phyloP scores from a whole-genome alignment of 1,284 basidiomycete genomes.

The Pseudozyma tsukubaensis region DNA sequence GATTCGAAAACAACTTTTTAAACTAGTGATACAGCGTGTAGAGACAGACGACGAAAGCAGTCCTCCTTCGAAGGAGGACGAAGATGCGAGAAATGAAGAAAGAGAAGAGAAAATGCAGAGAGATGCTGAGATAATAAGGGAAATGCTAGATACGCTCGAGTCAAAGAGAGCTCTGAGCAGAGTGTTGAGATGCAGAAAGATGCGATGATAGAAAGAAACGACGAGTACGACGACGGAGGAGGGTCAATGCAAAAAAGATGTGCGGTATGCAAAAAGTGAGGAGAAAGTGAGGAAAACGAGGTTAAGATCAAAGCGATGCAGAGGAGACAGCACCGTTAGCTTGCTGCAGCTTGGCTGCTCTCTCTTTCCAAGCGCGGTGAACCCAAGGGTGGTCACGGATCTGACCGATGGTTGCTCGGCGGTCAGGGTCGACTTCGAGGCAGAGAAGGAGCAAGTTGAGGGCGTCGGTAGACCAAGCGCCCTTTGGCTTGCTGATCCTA shows the following conservation, averaged over 20 bases:
- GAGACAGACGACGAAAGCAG: slow-evolving; percentile 8
- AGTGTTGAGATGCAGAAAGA: slow-evolving; percentile 15
- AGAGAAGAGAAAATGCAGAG: slow-evolving; percentile 7
- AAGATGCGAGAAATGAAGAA: neutral
- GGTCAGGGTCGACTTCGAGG: slow-evolving; percentile 78
- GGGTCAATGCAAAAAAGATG: too few relatives aligned
- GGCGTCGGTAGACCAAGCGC: slow-evolving; percentile 64
- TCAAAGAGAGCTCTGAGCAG: slow-evolving; percentile 1
- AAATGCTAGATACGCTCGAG: slow-evolving; percentile 5
- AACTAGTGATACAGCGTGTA: slow-evolving; percentile 25
- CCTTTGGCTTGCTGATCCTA: slow-evolving; percentile 65
- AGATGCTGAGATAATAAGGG: neutral
- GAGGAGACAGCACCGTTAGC: neutral
- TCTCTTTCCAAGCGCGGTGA: slow-evolving; percentile 52
- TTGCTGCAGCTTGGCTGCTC: slow-evolving; percentile 32
- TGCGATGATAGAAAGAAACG: slow-evolving; percentile 1
- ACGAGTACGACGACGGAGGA: neutral
- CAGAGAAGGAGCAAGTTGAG: slow-evolving; percentile 78
- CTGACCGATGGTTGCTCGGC: slow-evolving; percentile 78
- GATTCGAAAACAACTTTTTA: slow-evolving; percentile 1
- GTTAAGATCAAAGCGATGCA: neutral
- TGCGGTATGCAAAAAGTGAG: neutral
- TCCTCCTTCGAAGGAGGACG: too few relatives aligned
- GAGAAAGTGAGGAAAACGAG: neutral
- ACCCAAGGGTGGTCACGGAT: slow-evolving; percentile 84